Base-by-base conservation (phyloP, 2,329 filamentous ascomycete genomes). In the Ophiostoma quercus region DNA sequence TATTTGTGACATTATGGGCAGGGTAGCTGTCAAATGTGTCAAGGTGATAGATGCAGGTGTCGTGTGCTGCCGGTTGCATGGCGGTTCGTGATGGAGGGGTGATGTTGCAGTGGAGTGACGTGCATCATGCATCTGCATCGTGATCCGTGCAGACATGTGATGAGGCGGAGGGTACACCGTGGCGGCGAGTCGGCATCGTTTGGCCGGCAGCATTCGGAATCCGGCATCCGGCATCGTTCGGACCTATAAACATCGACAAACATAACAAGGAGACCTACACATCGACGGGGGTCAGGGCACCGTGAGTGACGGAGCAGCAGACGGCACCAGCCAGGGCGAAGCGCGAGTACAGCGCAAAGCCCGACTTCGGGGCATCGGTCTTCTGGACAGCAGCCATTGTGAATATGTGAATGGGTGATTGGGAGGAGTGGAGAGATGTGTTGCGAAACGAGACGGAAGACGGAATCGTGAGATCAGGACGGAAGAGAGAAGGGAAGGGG, bases 221-320 rank as follows among this genome's bases (percentile, higher is more conserved):
- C 34, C 34, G 41, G 41, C 41, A 43, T 8, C 34, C 34, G 34
- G 39, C 39, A 41, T 41, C 12, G 39, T 41, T 41, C 11, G 47
- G 51, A 22, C 12, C 25, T 62, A 25, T 16, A 19, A 22, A 62
- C 14, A 6, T 11, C 32, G 19, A 11, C 12, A n/a, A 22, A 19
- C 34, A 16, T 22, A 34, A 34, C 34, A 34, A 5, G 25, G 57
- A 47, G 22, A 92, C 94, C 83, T 95, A 98, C 94, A 99, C 95
- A 91, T 99, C 95, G 82, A 99, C 93, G 79, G 95, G 95, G 76
- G 95, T 99, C 78, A 98, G 89, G 79, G 87, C 91, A 82, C 94
- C 95, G 88, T 99, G 95, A 79, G 95, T 99, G 84, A 98, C 85
- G 77, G 94, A 95, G 84, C 95, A 99, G 90, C 95, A 97, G 86